These are phyloP conservation scores for Fragilaria radians DNA, from an alignment of 108 stramenopile genomes.

Conservation along the genomic window DNA sequence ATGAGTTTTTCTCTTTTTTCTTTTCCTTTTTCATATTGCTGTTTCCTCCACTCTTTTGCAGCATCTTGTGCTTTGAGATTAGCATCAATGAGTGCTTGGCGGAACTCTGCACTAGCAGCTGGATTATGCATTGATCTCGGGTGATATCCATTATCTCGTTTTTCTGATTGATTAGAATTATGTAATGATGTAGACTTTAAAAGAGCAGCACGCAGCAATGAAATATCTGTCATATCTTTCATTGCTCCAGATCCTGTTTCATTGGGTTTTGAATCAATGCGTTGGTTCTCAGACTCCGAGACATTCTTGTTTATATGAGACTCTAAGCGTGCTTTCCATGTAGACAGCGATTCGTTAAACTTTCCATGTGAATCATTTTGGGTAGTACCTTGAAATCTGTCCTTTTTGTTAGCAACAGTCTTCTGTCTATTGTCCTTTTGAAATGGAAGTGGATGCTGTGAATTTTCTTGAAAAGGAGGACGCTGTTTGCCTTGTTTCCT, in stretches of 20 bases:
- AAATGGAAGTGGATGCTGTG: no score
- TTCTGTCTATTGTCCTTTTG: no score
- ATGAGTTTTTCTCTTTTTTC: not conserved
- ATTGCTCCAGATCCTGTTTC: not conserved
- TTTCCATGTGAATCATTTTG: no score
- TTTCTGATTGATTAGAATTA: not conserved
- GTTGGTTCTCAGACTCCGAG: no score
- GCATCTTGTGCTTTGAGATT: not conserved
- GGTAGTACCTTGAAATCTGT: no score
- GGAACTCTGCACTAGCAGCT: not conserved
- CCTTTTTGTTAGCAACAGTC: no score
- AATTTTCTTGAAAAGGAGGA: no score
- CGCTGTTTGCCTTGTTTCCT: no score
- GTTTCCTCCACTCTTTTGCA: not conserved
- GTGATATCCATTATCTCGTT: not conserved
- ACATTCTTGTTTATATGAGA: no score
- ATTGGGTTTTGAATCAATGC: no score
- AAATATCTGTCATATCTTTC: constrained; percentile 6
- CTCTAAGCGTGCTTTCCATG: no score
- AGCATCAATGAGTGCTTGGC: constrained; percentile 1
- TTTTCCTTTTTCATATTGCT: not conserved
- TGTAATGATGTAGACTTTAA: not conserved
- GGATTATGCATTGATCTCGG: not conserved
- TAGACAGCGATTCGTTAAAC: no score
- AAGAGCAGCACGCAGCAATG: not conserved